Evolutionary conservation across 257 asterid genomes (phyloP).

Genomic region (Solanum sejunctum): DNA sequence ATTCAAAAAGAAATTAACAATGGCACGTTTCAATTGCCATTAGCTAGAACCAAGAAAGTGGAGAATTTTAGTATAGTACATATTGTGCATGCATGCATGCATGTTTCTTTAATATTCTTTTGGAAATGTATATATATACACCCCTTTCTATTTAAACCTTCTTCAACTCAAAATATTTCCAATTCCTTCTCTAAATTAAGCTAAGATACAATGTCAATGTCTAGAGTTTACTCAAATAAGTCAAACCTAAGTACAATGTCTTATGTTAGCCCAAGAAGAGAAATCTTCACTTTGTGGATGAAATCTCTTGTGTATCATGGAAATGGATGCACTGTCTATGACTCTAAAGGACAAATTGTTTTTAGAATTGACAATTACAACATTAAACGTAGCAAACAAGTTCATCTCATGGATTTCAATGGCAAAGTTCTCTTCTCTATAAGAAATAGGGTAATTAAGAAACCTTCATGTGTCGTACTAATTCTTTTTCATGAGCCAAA

Average conservation of each 20-base stretch:
- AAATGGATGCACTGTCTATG: conserved; percentile 52
- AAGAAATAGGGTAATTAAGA: conserved; percentile 32
- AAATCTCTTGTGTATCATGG: conserved; percentile 52
- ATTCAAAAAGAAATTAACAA: too few species aligned
- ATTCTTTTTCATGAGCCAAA: too few species aligned
- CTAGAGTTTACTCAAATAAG: conserved; percentile 12
- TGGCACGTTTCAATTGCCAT: too few species aligned
- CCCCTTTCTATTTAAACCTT: neutral
- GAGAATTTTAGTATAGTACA: neutral
- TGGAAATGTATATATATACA: neutral
- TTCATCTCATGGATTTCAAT: conserved; percentile 39
- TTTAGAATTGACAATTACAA: conserved; percentile 56
- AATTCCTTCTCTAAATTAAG: neutral
- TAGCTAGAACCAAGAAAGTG: neutral
- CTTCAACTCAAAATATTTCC: neutral
- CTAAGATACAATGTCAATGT: conserved; percentile 13
- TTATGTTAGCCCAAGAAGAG: conserved; percentile 19
- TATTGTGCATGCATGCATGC: too few species aligned
- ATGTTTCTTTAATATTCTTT: neutral
- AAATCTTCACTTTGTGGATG: conserved; percentile 57
- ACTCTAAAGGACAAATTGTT: conserved; percentile 28
- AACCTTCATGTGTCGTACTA: too few species aligned
- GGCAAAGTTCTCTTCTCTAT: conserved; percentile 46
- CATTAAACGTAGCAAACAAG: conserved; percentile 23
- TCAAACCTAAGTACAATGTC: neutral